Conservation (phyloP, 345 rosid species). For the Melastoma malabathricum region DNA sequence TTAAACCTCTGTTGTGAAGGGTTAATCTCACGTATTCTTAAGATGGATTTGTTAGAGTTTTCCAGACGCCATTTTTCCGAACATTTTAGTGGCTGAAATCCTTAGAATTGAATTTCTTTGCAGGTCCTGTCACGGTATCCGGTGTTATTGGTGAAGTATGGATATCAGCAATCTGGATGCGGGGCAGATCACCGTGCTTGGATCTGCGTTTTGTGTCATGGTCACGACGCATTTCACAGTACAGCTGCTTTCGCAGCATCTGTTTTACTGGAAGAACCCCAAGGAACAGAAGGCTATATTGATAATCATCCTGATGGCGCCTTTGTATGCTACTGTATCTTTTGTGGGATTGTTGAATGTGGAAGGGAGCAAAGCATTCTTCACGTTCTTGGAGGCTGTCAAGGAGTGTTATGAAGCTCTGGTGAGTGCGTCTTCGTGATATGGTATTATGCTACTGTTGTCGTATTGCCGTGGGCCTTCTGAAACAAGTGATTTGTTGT, state of each 20-base stretch:
- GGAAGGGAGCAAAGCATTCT: constrained; percentile 67
- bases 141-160: constrained; percentile 20
- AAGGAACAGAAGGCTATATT: constrained; percentile 91
- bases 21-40: no score
- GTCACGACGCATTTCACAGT: constrained; percentile 56
- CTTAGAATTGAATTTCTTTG: background rate
- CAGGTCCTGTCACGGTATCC: constrained; percentile 11
- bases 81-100: no score
- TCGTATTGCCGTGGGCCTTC: constrained; percentile 5
- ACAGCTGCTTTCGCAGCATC: constrained; percentile 77
- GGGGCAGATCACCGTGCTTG: constrained; percentile 47
- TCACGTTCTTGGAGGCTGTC: constrained; percentile 64
- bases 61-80: no score
- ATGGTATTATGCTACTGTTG: background rate
- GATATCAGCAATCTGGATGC: constrained; percentile 42
- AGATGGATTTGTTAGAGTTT: no score
- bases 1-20: no score
- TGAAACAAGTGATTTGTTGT: constrained; percentile 4
- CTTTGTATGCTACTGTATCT: constrained; percentile 62
- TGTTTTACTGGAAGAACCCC: constrained; percentile 84
- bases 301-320: constrained; percentile 86
- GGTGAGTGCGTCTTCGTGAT: constrained; percentile 26
- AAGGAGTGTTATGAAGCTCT: constrained; percentile 95
- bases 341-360: constrained; percentile 69
- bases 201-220: constrained; percentile 52